Conservation (phyloP, 2,329 filamentous ascomycete species). For the Cytospora piceicola region DNA sequence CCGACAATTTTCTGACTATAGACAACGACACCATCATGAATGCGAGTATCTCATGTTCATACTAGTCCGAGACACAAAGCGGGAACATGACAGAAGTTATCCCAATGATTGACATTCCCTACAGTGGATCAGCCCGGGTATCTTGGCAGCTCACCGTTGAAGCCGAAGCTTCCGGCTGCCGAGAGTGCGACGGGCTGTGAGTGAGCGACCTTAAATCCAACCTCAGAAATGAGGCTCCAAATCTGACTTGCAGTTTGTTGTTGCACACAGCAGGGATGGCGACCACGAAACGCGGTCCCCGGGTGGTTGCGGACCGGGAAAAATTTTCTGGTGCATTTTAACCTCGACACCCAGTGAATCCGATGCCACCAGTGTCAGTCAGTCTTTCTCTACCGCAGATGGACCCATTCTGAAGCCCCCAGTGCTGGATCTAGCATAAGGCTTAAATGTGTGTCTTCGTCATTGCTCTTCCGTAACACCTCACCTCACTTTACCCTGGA, state of each 20-base stretch:
- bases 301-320: slow-evolving; percentile 28
- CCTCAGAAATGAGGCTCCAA: slow-evolving; percentile 27
- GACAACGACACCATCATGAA: not conserved
- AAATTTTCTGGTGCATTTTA: slow-evolving; percentile 15
- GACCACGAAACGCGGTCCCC: slow-evolving; percentile 6
- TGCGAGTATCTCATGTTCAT: not conserved
- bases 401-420: not conserved
- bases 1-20: not conserved
- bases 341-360: slow-evolving; percentile 1
- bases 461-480: not conserved
- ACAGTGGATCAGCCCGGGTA: not conserved
- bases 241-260: slow-evolving; percentile 7
- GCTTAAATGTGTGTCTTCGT: not conserved
- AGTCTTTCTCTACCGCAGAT: not conserved
- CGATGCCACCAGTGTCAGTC: not conserved
- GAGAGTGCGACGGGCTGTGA: not conserved
- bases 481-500: not conserved
- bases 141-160: slow-evolving; percentile 2
- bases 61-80: not conserved
- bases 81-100: not conserved
- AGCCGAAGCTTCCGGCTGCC: slow-evolving; percentile 7
- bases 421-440: not conserved
- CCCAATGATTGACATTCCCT: not conserved
- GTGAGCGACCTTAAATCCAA: slow-evolving; percentile 2
- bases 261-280: slow-evolving; percentile 6